These are phyloP conservation scores for Nitzschia putrida DNA, from an alignment of 108 stramenopile species.

Conservation along the genomic window DNA sequence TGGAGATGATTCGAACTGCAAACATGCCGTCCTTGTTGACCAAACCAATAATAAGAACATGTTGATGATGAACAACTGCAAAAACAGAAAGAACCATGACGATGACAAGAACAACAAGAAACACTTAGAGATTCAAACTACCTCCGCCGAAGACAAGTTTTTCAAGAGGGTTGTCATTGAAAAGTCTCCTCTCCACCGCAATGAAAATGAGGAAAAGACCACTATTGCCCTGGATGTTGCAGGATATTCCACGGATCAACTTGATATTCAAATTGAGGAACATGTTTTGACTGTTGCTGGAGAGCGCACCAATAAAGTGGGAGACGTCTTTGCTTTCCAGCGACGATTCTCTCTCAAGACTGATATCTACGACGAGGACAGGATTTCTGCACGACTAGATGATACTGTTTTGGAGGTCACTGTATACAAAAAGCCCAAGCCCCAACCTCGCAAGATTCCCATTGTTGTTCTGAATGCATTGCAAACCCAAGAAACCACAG, in stretches of 20 bases:
- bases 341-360: conserved; percentile 10
- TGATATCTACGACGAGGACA: conserved; percentile 10
- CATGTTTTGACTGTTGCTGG: conserved; percentile 14
- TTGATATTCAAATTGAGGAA: neutral
- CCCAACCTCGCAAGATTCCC: conserved; percentile 7
- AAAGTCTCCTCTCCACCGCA: conserved; percentile 9
- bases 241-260: conserved; percentile 1
- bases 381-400: neutral
- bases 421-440: conserved; percentile 1
- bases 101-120: too few relatives aligned
- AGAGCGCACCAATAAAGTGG: conserved; percentile 6
- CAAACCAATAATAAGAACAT: too few relatives aligned
- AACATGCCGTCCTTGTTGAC: too few relatives aligned
- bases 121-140: too few relatives aligned
- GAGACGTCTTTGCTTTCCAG: conserved; percentile 9
- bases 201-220: conserved; percentile 10
- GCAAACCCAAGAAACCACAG: too few relatives aligned
- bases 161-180: conserved; percentile 5
- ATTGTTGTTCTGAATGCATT: neutral
- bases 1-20: too few relatives aligned
- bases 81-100: too few relatives aligned
- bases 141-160: too few relatives aligned
- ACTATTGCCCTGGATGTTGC: conserved; percentile 12
- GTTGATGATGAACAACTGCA: too few relatives aligned
- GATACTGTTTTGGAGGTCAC: conserved; percentile 15